These are phyloP conservation scores for Cutaneotrichosporon dermatis DNA, from an alignment of 1,284 basidiomycete genomes.

Conservation along the genomic window DNA sequence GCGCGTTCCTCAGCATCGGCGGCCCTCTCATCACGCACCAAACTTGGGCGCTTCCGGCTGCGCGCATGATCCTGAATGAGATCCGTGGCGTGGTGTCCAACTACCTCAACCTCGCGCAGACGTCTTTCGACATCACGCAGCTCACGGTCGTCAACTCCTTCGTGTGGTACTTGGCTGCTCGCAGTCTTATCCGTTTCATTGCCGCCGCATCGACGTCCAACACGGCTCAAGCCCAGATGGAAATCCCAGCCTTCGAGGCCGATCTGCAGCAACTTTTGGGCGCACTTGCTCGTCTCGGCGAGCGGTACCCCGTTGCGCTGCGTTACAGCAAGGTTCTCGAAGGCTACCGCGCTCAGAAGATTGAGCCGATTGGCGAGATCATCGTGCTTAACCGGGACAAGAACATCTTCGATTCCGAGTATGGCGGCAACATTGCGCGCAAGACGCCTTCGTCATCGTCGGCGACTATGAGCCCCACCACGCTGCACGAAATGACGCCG, in stretches of 20 bases:
- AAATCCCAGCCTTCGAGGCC: constrained; percentile 31
- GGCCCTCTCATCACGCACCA: constrained; percentile 38
- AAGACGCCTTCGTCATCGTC: constrained; percentile 6
- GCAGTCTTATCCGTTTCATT: constrained; percentile 35
- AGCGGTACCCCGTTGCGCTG: constrained; percentile 31
- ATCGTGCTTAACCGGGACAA: constrained; percentile 5
- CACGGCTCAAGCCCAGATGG: constrained; percentile 17
- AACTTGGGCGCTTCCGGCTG: constrained; percentile 34
- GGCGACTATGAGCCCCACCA: neutral
- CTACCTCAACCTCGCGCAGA: constrained; percentile 39
- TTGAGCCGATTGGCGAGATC: constrained; percentile 3
- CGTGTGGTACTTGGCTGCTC: constrained; percentile 27
- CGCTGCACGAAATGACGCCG: neutral
- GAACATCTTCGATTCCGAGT: constrained; percentile 10
- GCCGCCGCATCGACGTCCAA: constrained; percentile 32
- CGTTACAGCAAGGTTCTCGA: constrained; percentile 6
- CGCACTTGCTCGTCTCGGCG: constrained; percentile 27
- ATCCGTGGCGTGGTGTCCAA: constrained; percentile 40
- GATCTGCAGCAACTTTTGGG: constrained; percentile 35
- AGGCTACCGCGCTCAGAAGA: neutral
- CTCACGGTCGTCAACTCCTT: constrained; percentile 18
- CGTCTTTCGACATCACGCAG: constrained; percentile 40
- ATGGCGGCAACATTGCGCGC: constrained; percentile 1
- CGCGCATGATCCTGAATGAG: constrained; percentile 35
- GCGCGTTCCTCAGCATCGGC: constrained; percentile 30